These are phyloP conservation scores for Pseudogymnoascus sp. DNA, from an alignment of 2,329 filamentous ascomycete species.

Conservation along the genomic window DNA sequence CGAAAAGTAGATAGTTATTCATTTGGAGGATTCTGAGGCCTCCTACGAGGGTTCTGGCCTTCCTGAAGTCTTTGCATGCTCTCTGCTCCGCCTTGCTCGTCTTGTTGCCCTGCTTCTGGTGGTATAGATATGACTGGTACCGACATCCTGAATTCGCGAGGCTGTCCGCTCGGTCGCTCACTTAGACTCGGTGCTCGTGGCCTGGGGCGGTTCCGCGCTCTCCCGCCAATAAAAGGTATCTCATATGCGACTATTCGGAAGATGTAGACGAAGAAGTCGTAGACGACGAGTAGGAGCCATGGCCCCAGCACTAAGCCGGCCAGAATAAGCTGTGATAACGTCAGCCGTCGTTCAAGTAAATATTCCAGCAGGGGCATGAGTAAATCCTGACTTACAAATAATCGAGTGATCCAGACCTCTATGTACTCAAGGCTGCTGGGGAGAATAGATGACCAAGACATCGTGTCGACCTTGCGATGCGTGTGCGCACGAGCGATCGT, in stretches of 20 bases:
- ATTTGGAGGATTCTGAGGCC: neutral
- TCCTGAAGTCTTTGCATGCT: neutral
- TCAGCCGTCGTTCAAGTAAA: neutral
- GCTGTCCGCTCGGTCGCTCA: slow-evolving; percentile 44
- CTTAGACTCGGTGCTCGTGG: slow-evolving; percentile 54
- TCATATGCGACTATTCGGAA: slow-evolving; percentile 50
- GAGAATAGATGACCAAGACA: slow-evolving; percentile 59
- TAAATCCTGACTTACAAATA: slow-evolving; percentile 45
- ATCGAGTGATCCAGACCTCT: slow-evolving; percentile 52
- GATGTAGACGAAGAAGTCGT: slow-evolving; percentile 55
- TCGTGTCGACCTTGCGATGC: slow-evolving; percentile 26
- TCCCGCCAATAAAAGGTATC: slow-evolving; percentile 50
- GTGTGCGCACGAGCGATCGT: neutral
- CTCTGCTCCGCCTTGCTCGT: neutral
- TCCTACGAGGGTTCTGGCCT: neutral
- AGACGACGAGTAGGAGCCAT: slow-evolving; percentile 52
- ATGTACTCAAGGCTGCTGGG: slow-evolving; percentile 47
- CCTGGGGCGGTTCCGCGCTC: slow-evolving; percentile 48
- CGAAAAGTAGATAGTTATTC: slow-evolving; percentile 1
- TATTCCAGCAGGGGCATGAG: slow-evolving; percentile 7
- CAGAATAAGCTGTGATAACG: slow-evolving; percentile 45
- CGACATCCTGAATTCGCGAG: slow-evolving; percentile 22
- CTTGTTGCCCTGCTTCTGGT: slow-evolving; percentile 9
- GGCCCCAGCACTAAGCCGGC: slow-evolving; percentile 52
- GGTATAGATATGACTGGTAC: slow-evolving; percentile 12